These are phyloP conservation scores for Flaveria bidentis DNA, from an alignment of 129 eudicot species.

Conservation along the genomic window DNA sequence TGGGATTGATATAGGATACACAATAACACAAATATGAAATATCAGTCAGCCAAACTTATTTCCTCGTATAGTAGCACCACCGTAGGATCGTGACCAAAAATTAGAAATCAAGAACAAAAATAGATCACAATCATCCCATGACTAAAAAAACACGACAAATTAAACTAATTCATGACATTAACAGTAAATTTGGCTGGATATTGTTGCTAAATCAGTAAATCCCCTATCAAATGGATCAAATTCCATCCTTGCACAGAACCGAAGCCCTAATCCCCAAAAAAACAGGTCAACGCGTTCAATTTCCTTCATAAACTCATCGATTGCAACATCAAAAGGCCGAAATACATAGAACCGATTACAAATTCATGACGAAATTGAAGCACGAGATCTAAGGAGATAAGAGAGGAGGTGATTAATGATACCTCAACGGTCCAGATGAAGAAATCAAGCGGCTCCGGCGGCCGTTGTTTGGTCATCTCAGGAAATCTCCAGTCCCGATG, in stretches of 20 bases:
- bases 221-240: constrained; percentile 5
- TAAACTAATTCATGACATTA: not conserved
- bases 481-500: constrained; percentile 17
- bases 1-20: not conserved
- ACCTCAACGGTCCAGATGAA: constrained; percentile 97
- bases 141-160: constrained; percentile 9
- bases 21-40: not conserved
- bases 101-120: too few relatives aligned
- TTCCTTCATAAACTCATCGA: constrained; percentile 6
- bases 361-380: constrained; percentile 24
- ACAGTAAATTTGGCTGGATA: not conserved
- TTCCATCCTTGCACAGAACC: not conserved
- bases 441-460: constrained; percentile 97
- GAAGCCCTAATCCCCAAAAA: constrained; percentile 15
- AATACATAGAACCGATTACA: not conserved
- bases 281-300: constrained; percentile 17
- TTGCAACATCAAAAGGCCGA: constrained; percentile 6
- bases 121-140: not conserved
- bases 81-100: too few relatives aligned
- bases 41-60: not conserved
- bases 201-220: not conserved
- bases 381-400: constrained; percentile 1
- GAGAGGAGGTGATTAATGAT: not conserved
- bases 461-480: constrained; percentile 82
- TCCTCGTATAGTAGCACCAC: not conserved